phyloP scores from a whole-genome alignment of 75 land plant species.

The Gnetum montanum region DNA sequence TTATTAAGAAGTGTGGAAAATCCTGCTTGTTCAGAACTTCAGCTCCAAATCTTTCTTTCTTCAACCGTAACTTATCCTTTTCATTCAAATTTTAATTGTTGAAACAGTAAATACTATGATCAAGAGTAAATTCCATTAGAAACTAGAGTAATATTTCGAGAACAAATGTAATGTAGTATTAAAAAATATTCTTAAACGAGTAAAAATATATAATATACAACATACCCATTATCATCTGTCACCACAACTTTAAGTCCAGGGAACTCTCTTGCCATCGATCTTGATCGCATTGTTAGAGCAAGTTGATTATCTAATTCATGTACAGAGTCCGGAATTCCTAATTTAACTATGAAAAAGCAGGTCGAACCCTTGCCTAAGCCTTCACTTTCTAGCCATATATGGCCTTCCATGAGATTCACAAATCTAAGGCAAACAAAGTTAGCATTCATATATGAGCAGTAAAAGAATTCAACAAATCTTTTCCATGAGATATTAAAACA shows the following conservation, averaged over 20 bases:
- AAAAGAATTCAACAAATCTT: neutral
- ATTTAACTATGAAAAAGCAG: conserved; percentile 63
- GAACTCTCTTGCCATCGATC: conserved; percentile 14
- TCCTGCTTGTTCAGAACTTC: too few relatives aligned
- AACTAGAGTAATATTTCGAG: too few relatives aligned
- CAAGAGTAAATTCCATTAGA: too few relatives aligned
- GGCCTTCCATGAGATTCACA: conserved; percentile 85
- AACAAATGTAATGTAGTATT: too few relatives aligned
- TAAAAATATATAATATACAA: too few relatives aligned
- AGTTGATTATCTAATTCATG: conserved; percentile 20
- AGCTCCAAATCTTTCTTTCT: too few relatives aligned
- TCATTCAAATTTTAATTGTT: too few relatives aligned
- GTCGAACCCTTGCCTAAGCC: conserved; percentile 67
- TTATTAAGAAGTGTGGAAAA: too few relatives aligned
- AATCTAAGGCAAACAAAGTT: conserved; percentile 38
- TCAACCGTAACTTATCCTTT: too few relatives aligned
- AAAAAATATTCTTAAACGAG: too few relatives aligned
- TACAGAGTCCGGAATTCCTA: conserved; percentile 29
- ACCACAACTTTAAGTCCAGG: conserved; percentile 28
- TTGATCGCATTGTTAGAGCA: conserved; percentile 9
- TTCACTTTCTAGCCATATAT: conserved; percentile 92
- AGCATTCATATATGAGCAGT: neutral
- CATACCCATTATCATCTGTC: conserved; percentile 41
- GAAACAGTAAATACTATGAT: too few relatives aligned
- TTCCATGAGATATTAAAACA: neutral